Evolutionary conservation across 345 rosid genomes (phyloP).

Genomic region (Rhodamnia rubescens): DNA sequence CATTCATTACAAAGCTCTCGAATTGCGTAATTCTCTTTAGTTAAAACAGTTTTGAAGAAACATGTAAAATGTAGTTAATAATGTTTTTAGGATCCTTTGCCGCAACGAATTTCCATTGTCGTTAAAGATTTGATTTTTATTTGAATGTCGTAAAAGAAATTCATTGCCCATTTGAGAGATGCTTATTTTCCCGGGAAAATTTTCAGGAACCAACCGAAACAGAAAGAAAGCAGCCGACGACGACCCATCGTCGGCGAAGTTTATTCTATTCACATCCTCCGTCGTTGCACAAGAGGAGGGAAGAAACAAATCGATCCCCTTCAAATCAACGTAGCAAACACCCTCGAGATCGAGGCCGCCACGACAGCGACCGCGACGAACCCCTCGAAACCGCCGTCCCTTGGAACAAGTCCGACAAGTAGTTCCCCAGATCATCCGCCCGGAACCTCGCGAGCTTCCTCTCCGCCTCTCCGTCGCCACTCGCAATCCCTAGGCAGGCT

Average conservation of each 20-base stretch:
- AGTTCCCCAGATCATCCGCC: slow-evolving; percentile 19
- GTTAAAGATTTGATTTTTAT: background rate
- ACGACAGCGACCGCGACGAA: background rate
- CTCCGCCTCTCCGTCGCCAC: background rate
- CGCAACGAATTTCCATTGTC: background rate
- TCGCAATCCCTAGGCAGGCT: background rate
- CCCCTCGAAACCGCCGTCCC: background rate
- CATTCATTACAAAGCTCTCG: background rate
- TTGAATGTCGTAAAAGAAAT: background rate
- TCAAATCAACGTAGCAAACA: background rate
- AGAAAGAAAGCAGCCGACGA: background rate
- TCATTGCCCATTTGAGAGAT: background rate
- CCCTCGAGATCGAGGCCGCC: background rate
- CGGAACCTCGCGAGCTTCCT: slow-evolving; percentile 2
- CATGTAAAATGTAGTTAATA: background rate
- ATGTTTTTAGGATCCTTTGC: background rate
- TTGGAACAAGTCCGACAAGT: slow-evolving; percentile 12
- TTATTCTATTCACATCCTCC: background rate
- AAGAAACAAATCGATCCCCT: background rate
- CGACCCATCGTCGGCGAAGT: background rate
- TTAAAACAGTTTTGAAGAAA: background rate
- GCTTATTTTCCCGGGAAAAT: background rate
- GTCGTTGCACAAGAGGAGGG: background rate
- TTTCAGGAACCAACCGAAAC: background rate
- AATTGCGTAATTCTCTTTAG: background rate